phyloP scores from a whole-genome alignment of 768 basidiomycete species.

The Solioccasus polychromus region DNA sequence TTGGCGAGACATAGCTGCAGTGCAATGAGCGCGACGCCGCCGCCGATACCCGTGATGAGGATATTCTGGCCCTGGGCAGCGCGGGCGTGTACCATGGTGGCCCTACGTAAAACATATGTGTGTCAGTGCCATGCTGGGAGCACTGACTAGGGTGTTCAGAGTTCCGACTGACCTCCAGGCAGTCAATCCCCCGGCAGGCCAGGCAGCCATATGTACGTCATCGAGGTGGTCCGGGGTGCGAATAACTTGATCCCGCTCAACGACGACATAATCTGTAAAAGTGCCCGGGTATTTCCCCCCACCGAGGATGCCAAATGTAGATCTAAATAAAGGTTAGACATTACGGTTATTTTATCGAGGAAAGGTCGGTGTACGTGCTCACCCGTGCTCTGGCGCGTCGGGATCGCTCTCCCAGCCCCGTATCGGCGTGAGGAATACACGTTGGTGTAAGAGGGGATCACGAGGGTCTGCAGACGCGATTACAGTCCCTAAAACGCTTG shows the following conservation, averaged over 20 bases:
- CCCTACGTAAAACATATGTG: conserved; percentile 40
- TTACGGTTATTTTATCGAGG: background rate
- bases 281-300: conserved; percentile 61
- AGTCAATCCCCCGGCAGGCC: conserved; percentile 76
- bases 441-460: conserved; percentile 57
- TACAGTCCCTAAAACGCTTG: conserved; percentile 50
- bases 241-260: conserved; percentile 68
- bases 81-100: conserved; percentile 59
- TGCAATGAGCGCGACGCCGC: conserved; percentile 77
- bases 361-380: conserved; percentile 14
- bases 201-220: conserved; percentile 68
- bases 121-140: background rate
- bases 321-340: conserved; percentile 4
- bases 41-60: conserved; percentile 80
- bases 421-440: conserved; percentile 74
- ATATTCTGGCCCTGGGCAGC: conserved; percentile 66
- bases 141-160: background rate
- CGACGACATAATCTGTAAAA: conserved; percentile 72
- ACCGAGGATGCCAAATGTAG: conserved; percentile 67
- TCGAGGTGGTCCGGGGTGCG: conserved; percentile 62
- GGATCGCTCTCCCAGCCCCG: conserved; percentile 73
- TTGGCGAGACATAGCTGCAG: conserved; percentile 73
- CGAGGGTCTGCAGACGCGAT: conserved; percentile 50
- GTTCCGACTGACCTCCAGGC: conserved; percentile 67
- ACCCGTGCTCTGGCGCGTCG: conserved; percentile 65